Evolutionary conservation across 805 yeast species (phyloP).

Genomic region (Ogataea neopini): DNA sequence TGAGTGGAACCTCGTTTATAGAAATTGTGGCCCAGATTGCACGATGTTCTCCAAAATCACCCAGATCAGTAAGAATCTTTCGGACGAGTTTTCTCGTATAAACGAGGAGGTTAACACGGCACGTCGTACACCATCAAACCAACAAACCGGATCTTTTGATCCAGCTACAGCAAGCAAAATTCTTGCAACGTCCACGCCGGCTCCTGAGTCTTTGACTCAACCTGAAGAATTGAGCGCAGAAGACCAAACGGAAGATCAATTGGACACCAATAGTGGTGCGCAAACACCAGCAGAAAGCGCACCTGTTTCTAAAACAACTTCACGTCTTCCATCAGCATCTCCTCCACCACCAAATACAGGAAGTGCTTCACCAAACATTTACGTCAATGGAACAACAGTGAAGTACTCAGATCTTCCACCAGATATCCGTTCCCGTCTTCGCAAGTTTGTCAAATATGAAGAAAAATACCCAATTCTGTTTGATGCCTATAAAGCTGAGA

Average conservation of each 20-base stretch:
- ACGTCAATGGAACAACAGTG: constrained; percentile 35
- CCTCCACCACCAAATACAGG: neutral
- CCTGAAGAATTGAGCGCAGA: constrained; percentile 40
- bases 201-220: constrained; percentile 43
- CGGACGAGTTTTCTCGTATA: constrained; percentile 53
- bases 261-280: neutral
- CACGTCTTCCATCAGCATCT: too few relatives aligned
- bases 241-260: neutral
- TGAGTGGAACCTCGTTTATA: neutral
- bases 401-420: constrained; percentile 48
- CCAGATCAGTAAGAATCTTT: constrained; percentile 61
- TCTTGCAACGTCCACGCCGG: constrained; percentile 48
- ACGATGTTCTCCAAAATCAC: constrained; percentile 57
- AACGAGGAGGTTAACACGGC: constrained; percentile 34
- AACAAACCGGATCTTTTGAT: constrained; percentile 20
- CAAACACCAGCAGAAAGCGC: neutral
- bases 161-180: constrained; percentile 33
- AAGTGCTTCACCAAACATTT: neutral
- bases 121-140: constrained; percentile 18
- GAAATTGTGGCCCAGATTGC: neutral
- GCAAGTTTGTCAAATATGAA: constrained; percentile 83
- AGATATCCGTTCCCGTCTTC: constrained; percentile 59
- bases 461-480: constrained; percentile 83
- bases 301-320: too few relatives aligned
- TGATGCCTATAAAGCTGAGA: constrained; percentile 83